These are phyloP conservation scores for Phallus indusiatus DNA, from an alignment of 768 basidiomycete genomes.

Conservation along the genomic window DNA sequence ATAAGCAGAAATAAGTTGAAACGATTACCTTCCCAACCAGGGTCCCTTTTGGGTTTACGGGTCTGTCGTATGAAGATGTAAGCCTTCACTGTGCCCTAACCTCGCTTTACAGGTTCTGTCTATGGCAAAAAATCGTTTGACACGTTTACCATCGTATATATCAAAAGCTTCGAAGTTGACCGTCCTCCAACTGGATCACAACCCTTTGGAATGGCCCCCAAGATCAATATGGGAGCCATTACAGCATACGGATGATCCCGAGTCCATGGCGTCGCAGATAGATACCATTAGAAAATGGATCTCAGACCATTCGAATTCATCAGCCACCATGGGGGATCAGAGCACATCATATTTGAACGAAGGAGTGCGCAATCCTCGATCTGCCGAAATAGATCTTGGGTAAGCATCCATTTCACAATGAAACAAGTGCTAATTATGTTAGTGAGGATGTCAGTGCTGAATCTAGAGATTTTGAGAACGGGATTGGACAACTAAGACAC, in stretches of 20 bases:
- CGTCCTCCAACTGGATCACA: slow-evolving; percentile 79
- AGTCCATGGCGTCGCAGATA: slow-evolving; percentile 66
- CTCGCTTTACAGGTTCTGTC: slow-evolving; percentile 59
- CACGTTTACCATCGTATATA: slow-evolving; percentile 70
- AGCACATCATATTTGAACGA: background rate
- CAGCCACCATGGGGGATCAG: background rate
- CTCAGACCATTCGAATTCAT: slow-evolving; percentile 21
- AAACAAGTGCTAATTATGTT: background rate
- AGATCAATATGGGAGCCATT: slow-evolving; percentile 39
- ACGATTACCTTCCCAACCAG: slow-evolving; percentile 68
- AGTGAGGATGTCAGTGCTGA: background rate
- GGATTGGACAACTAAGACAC: slow-evolving; percentile 23
- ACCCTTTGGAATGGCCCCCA: slow-evolving; percentile 93
- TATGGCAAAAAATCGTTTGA: slow-evolving; percentile 77
- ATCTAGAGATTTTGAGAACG: background rate
- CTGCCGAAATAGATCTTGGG: background rate
- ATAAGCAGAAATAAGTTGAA: slow-evolving; percentile 88
- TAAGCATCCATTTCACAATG: background rate
- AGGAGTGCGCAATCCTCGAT: background rate
- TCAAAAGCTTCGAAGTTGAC: slow-evolving; percentile 60
- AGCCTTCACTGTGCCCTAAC: background rate
- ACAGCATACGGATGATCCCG: slow-evolving; percentile 33
- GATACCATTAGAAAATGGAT: slow-evolving; percentile 68
- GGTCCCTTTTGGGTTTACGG: slow-evolving; percentile 65
- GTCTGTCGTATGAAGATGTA: slow-evolving; percentile 31